Percentiles rank a stretch among this genome's conserved stretches.
Evolutionary conservation across 768 basidiomycete genomes (phyloP).

Genomic region (Suillus americanus): DNA sequence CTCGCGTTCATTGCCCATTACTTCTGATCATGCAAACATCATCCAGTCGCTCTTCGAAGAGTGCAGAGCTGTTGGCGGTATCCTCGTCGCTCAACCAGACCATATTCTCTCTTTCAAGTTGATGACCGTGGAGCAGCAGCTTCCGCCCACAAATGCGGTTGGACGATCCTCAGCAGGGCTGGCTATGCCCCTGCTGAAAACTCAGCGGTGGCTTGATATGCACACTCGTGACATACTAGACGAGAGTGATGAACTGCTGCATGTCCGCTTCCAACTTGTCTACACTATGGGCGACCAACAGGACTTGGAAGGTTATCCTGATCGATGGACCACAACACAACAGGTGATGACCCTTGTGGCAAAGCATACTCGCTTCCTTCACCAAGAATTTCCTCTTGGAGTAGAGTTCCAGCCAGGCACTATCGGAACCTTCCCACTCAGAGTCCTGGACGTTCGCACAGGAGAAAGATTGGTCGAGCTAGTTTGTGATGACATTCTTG

Average conservation of each 20-base stretch:
- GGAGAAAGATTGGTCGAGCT: neutral
- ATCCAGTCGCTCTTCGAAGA: conserved; percentile 14
- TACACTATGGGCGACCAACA: conserved; percentile 41
- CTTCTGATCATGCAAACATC: conserved; percentile 19
- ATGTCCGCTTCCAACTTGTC: conserved; percentile 45
- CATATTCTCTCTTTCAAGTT: conserved; percentile 50
- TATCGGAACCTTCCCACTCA: conserved; percentile 5
- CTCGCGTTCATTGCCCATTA: conserved; percentile 21
- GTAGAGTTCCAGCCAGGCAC: conserved; percentile 3
- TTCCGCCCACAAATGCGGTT: conserved; percentile 3
- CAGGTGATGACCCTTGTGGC: conserved; percentile 32
- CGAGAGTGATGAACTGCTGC: conserved; percentile 37
- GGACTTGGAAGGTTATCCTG: conserved; percentile 38
- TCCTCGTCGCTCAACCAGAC: conserved; percentile 49
- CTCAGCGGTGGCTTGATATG: conserved; percentile 23
- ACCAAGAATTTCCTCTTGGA: conserved; percentile 3
- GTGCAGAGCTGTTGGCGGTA: conserved; percentile 38
- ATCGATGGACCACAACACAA: conserved; percentile 43
- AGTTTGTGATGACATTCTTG: conserved; percentile 17
- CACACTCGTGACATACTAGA: conserved; percentile 29
- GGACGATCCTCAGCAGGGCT: neutral
- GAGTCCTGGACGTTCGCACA: conserved; percentile 5
- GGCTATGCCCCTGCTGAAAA: conserved; percentile 18
- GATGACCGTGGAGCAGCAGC: conserved; percentile 34
- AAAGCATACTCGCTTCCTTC: conserved; percentile 1